Conservation (phyloP, 345 rosid species). For the Heritiera fomes region DNA sequence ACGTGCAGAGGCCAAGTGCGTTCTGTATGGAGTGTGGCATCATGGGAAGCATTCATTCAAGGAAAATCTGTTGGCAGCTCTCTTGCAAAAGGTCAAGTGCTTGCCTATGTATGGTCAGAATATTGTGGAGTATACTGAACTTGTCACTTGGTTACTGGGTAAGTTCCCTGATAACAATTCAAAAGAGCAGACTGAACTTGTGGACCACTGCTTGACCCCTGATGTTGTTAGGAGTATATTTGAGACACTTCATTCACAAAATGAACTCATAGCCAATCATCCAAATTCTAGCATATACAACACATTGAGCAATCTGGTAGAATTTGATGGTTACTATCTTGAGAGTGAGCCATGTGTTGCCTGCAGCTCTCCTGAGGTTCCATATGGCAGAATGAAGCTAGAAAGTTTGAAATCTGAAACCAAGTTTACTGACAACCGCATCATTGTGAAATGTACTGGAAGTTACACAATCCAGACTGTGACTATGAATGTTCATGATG, state of each 20-base stretch:
- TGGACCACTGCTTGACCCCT: conserved; percentile 76
- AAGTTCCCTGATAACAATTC: conserved; percentile 73
- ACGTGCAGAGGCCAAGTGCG: conserved; percentile 86
- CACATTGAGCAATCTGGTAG: conserved; percentile 89
- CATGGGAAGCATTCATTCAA: conserved; percentile 82
- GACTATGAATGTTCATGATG: conserved; percentile 98
- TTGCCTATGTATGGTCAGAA: conserved; percentile 96
- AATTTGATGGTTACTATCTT: conserved; percentile 97
- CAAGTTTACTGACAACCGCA: conserved; percentile 95
- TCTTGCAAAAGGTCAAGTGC: conserved; percentile 65
- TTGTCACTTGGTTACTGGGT: conserved; percentile 76
- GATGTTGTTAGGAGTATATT: conserved; percentile 77
- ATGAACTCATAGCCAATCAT: conserved; percentile 97
- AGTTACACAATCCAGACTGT: conserved; percentile 97
- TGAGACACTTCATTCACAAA: conserved; percentile 90
- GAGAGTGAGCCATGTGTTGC: conserved; percentile 99
- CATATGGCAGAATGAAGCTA: conserved; percentile 94
- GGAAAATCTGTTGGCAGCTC: conserved; percentile 66
- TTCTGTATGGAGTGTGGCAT: conserved; percentile 94
- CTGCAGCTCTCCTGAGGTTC: conserved; percentile 99
- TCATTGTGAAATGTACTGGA: conserved; percentile 96
- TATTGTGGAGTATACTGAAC: conserved; percentile 90
- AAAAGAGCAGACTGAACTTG: conserved; percentile 72
- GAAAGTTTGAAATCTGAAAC: conserved; percentile 98
- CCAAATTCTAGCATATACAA: conserved; percentile 97